These are phyloP conservation scores for Penicillium lividum DNA, from an alignment of 495 filamentous ascomycete genomes.

Conservation along the genomic window DNA sequence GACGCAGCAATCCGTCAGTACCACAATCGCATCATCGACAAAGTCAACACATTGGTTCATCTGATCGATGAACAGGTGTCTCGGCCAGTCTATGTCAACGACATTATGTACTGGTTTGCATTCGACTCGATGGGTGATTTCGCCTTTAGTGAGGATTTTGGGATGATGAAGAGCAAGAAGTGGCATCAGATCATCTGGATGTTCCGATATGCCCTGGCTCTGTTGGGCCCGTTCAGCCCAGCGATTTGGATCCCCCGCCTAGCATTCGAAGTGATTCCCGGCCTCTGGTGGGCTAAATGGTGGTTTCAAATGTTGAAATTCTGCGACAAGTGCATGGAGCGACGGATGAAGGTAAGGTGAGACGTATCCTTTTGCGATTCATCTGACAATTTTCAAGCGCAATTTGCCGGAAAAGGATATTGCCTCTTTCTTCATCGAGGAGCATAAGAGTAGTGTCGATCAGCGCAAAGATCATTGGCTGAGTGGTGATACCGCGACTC, in stretches of 20 bases:
- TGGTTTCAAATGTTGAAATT: slow-evolving; percentile 25
- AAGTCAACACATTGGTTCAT: background rate
- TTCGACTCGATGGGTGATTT: slow-evolving; percentile 37
- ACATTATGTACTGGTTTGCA: slow-evolving; percentile 24
- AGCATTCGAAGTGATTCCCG: slow-evolving; percentile 23
- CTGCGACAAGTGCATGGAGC: slow-evolving; percentile 32
- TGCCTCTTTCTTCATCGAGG: slow-evolving; percentile 27
- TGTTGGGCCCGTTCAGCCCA: slow-evolving; percentile 29
- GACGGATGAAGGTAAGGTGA: slow-evolving; percentile 22
- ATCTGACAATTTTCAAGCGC: background rate
- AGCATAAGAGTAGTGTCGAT: slow-evolving; percentile 18
- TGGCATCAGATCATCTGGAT: slow-evolving; percentile 20
- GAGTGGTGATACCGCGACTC: slow-evolving; percentile 23
- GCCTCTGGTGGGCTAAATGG: slow-evolving; percentile 13
- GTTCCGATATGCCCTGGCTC: slow-evolving; percentile 17
- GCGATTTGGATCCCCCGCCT: slow-evolving; percentile 39
- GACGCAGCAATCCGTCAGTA: slow-evolving; percentile 16
- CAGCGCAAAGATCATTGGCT: slow-evolving; percentile 17
- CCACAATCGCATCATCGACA: background rate
- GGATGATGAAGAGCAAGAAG: slow-evolving; percentile 35
- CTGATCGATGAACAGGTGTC: slow-evolving; percentile 6
- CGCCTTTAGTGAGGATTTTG: slow-evolving; percentile 39
- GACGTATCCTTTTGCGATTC: background rate
- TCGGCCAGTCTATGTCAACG: slow-evolving; percentile 20
- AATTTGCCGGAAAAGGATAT: slow-evolving; percentile 22